Base-by-base conservation (phyloP, 192 early-diverging fungal genomes). In the Haplosporangium gracile region DNA sequence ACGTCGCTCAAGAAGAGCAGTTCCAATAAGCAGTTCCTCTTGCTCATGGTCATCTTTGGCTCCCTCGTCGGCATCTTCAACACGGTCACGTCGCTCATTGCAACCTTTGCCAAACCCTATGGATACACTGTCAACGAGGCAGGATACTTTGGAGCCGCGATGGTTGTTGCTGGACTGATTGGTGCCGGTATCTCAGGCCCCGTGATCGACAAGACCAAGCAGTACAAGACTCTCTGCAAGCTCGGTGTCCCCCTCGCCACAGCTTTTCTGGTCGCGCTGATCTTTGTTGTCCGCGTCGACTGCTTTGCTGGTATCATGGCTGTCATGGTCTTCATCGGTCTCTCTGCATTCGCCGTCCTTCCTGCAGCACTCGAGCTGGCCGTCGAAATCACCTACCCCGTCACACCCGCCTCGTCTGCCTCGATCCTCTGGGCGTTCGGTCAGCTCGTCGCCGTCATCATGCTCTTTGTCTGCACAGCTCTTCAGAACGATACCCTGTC, bases 101-200 rank as follows among this genome's bases (percentile, higher is more conserved):
- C 85, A 18, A 81, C 89, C 60, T 85, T 91, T n/a, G 77, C 87
- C 10, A 55, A 47, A 0, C 90, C 90, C 1, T 91, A 90, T 80
- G 89, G 88, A 34, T 87, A 90, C 51, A 55, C 45, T 6, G 40
- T 75, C 34, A 82, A 74, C 36, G 88, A 90, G 36, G 88, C 90
- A 5, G 92, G 93, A 1, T 90, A 85, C 49, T 76, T 93, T 47
- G 93, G 90, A 9, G 90, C 88, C 0, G 87, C 88, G 0, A 90
- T 89, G 74, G 74, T 94, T 36, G 74, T 90, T n/a, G 89, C 87
- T 40, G 93, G 93, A 20, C 45, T 94, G 24, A 77, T 93, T 22
- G 87, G 91, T 39, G 90, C 93, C 6, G 77, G 84, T 16, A 70
- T 87, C 55, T 81, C 89, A 5, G 86, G 89, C 0, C 77, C 86